Base-by-base conservation (phyloP, 1,284 basidiomycete species). In the Ganoderma lingzhi region DNA sequence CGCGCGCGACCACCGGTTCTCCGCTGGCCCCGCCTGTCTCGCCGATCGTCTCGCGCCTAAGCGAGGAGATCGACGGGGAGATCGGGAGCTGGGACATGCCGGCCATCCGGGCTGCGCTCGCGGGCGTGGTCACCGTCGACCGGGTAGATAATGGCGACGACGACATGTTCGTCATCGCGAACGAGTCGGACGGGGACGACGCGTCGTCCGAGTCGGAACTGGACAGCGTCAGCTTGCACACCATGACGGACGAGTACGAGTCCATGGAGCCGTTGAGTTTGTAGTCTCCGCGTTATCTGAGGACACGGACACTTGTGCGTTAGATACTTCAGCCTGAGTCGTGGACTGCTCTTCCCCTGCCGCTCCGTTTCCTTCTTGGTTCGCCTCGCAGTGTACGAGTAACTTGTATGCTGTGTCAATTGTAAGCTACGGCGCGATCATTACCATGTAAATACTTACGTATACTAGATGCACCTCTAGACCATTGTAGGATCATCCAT, bases 81-180 rank as follows among this genome's bases (percentile, higher is more conserved):
- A 63, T 70, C 60, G 69, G 59, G 37, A 32, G 63, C 56, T 67
- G 70, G 70, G 60, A 53, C 28, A 19, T 64, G 19, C 39, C 51
- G 35, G 61, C 70, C 30, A 14, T 58, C 28, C 61, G 48, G 45
- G 60, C 37, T n/a, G 63, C 62, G 35, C 12, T 67, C 1, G 35
- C 17, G 39, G n/a, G 37, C 41, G 39, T 39, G 10, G 59, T 41
- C 23, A 61, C 37, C 5, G 23, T 61, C 45, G 44, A 45, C 44
- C 44, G 44, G 35, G 35, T n/a, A 1, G 35, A 35, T 35, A 35
- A 35, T 23, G n/a, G 14, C 6, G 2, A 17, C 19, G 42, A 66
- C 23, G 69, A 66, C 12, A 67, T 66, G 9, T 75, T 75, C 65
- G 70, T 75, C 30, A 72, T 75, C 56, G 39, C 67, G 4, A 53